These are phyloP conservation scores for Populus tremula DNA, from an alignment of 345 rosid species.

Conservation along the genomic window DNA sequence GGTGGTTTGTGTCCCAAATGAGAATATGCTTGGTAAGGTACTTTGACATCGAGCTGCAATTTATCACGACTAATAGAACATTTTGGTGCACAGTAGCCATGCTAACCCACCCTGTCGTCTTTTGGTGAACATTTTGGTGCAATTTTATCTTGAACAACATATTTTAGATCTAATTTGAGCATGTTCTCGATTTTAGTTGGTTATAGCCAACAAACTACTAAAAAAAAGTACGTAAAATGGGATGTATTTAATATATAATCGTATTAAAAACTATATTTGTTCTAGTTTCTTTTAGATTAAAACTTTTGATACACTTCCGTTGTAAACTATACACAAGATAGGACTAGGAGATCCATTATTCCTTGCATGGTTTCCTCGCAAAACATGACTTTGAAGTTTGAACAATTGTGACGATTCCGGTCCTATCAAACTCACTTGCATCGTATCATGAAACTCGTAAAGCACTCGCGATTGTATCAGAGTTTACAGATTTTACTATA, in stretches of 20 bases:
- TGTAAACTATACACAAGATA: too few relatives aligned
- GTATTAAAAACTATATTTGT: too few relatives aligned
- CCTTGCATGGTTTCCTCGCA: too few relatives aligned
- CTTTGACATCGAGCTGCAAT: background rate
- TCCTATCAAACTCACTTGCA: background rate
- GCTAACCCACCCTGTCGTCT: background rate
- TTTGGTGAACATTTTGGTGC: background rate
- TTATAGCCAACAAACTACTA: too few relatives aligned
- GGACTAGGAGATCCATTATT: too few relatives aligned
- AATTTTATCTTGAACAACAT: too few relatives aligned
- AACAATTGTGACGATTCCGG: background rate
- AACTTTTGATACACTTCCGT: too few relatives aligned
- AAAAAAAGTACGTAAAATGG: too few relatives aligned
- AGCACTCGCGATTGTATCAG: background rate
- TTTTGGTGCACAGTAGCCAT: background rate
- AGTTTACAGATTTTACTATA: background rate
- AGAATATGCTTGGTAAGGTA: background rate
- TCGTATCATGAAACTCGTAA: background rate
- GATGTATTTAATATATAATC: too few relatives aligned
- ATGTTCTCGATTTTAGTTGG: too few relatives aligned
- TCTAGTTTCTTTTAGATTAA: too few relatives aligned
- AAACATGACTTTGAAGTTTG: background rate
- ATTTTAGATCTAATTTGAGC: too few relatives aligned
- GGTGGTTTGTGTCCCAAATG: background rate
- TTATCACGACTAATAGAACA: background rate